These are phyloP conservation scores for Vaccinium vitisidaea DNA, from an alignment of 148 eudicot genomes.

Conservation along the genomic window DNA sequence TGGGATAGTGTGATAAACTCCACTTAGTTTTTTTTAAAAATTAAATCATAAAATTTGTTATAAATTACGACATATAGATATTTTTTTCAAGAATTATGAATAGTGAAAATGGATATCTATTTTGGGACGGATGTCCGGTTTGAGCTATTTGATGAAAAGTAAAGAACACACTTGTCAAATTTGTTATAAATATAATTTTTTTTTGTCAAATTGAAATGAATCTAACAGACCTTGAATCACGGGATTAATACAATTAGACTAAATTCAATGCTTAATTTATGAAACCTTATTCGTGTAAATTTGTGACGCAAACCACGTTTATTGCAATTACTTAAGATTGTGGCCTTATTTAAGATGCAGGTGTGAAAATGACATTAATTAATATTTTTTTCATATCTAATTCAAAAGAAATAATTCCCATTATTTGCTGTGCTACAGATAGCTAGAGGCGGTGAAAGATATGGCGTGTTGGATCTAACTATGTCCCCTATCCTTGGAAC, in stretches of 20 bases:
- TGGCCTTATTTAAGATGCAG: neutral
- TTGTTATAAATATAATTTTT: neutral
- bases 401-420: neutral
- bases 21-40: too few relatives aligned
- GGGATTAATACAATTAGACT: neutral
- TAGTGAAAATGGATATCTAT: too few relatives aligned
- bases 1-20: too few relatives aligned
- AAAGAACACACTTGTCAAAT: neutral
- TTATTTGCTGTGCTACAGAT: neutral
- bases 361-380: slow-evolving; percentile 9
- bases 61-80: too few relatives aligned
- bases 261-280: neutral
- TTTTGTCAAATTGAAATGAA: neutral
- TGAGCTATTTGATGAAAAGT: neutral
- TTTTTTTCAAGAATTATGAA: too few relatives aligned
- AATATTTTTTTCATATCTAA: neutral
- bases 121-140: too few relatives aligned
- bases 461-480: neutral
- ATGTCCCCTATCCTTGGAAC: neutral
- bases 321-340: neutral
- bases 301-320: slow-evolving; percentile 7
- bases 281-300: neutral
- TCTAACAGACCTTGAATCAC: neutral
- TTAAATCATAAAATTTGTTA: too few relatives aligned
- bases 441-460: neutral